phyloP scores from a whole-genome alignment of 345 rosid genomes.

The Rhodomyrtus tomentosa region DNA sequence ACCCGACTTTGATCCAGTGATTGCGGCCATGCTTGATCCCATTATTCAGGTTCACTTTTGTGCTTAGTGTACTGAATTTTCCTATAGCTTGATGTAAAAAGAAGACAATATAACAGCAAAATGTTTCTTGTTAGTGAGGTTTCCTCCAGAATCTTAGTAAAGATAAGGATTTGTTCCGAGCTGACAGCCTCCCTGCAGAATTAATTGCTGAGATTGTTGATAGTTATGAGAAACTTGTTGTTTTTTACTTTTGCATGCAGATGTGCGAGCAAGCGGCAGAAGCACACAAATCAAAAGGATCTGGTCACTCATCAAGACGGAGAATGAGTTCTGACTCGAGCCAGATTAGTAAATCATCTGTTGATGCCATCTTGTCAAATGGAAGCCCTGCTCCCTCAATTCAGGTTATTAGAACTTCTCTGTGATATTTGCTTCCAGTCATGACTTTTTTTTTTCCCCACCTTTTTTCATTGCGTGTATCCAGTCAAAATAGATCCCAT shows the following conservation, averaged over 20 bases:
- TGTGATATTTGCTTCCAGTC: background rate
- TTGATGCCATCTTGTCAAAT: constrained; percentile 80
- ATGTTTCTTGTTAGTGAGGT: background rate
- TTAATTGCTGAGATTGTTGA: background rate
- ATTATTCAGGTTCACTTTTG: constrained; percentile 61
- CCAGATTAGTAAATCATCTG: constrained; percentile 61
- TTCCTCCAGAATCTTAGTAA: background rate
- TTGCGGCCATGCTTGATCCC: constrained; percentile 86
- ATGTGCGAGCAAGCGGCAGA: constrained; percentile 99
- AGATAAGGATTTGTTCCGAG: background rate
- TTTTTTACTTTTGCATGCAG: constrained; percentile 21
- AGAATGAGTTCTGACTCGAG: constrained; percentile 54
- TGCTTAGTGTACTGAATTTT: background rate
- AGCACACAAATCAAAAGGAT: constrained; percentile 73
- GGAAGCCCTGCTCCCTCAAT: constrained; percentile 30
- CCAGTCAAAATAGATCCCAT: background rate
- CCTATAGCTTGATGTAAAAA: background rate
- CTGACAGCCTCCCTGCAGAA: background rate
- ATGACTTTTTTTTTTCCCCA: background rate
- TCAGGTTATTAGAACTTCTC: constrained; percentile 34
- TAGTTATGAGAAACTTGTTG: background rate
- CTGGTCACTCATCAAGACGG: constrained; percentile 55
- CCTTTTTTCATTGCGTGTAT: background rate
- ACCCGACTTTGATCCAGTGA: constrained; percentile 65
- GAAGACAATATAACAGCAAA: background rate